Conservation (phyloP, 2,329 filamentous ascomycete genomes). For the Aspergillus ibericus region DNA sequence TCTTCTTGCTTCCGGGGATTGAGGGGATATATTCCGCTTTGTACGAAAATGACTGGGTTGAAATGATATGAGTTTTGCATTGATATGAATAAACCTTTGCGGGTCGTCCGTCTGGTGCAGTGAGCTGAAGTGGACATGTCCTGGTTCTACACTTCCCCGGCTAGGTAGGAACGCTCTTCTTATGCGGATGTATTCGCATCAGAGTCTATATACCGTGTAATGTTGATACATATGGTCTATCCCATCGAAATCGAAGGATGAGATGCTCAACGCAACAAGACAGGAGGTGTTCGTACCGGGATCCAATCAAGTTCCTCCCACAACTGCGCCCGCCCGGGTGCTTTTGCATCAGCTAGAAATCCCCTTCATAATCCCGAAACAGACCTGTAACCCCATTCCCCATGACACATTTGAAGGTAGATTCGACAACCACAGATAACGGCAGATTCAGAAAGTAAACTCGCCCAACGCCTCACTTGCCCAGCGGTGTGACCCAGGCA, state of each 20-base stretch:
- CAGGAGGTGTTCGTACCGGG: neutral
- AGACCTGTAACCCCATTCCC: neutral
- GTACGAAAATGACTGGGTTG: too few species aligned
- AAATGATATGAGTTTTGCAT: too few species aligned
- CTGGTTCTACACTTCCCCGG: too few species aligned
- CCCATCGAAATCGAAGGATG: neutral
- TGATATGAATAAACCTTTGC: too few species aligned
- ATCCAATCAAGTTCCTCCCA: neutral
- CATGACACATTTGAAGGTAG: neutral
- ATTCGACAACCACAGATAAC: neutral
- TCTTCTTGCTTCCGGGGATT: neutral
- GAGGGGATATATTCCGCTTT: too few species aligned
- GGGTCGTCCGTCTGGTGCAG: too few species aligned
- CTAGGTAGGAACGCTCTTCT: neutral
- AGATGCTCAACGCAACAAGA: neutral
- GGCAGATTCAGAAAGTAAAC: constrained; percentile 5
- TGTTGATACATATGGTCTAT: neutral
- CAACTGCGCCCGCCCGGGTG: neutral
- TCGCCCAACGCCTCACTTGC: constrained; percentile 23
- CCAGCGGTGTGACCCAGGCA: constrained; percentile 26
- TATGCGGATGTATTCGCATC: neutral
- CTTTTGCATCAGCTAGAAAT: neutral
- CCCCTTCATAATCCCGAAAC: neutral
- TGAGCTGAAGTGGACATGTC: too few species aligned
- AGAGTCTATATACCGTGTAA: neutral